Base-by-base conservation (phyloP, 257 asterid species). In the Solanum clarkiae region DNA sequence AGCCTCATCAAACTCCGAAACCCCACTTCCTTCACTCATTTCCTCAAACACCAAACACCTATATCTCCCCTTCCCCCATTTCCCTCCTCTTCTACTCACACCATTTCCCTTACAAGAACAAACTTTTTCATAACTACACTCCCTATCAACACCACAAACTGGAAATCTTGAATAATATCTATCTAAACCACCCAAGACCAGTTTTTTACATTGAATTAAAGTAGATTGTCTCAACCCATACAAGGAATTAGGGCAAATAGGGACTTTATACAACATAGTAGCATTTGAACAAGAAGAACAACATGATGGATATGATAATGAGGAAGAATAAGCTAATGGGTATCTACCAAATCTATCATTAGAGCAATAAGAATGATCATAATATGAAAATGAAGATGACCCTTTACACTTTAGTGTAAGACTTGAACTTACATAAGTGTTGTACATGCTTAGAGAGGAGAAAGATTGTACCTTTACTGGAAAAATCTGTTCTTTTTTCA, bases 151-250 rank as follows among this genome's bases (percentile, higher is more conserved):
- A 86, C 90, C 89, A 80, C 81, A 71, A 84, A n/a, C 88, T 0
- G 91, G 89, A 29, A 86, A 70, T 17, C 94, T 85, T 51, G 92
- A 68, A 85, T 79, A 88, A 86, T 82, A 71, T 84, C 90, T 88
- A 86, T 93, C 92, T 24, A 88, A 88, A 83, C 95, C 92, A 80
- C 91, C 87, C 82, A 90, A 89, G 85, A 90, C 83, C 69, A 92
- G 45, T 84, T 87, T 90, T 87, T 92, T 92, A 88, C 84, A 88
- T 62, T 92, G 97, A 88, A 95, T 94, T 87, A 94, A 90, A 86
- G 92, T 92, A 53, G 98, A 97, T 77, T 94, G 98, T 87, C 94
- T 90, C 71, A 90, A 86, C 60, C 98, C 97, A 85, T 88, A 87
- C 4, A 90, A 87, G 84, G 87, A 92, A 87, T 83, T 89, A 82